A percentile compares a stretch with the other conserved stretches of the same genome.
These are phyloP conservation scores for Leccinum variicolor DNA, from an alignment of 768 basidiomycete genomes.

Conservation along the genomic window DNA sequence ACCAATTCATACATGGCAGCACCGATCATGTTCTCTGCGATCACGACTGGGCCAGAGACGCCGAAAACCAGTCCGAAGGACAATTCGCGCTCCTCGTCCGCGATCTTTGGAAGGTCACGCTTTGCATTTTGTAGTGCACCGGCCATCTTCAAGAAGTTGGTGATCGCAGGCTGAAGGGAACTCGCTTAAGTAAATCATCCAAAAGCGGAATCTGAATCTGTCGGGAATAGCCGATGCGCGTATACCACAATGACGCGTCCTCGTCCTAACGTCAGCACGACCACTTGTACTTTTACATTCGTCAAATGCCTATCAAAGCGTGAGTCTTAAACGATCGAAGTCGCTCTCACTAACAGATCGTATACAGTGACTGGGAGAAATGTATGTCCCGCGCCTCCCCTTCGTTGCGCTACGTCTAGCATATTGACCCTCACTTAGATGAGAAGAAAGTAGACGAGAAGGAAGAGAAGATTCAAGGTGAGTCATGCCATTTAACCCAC, in stretches of 20 bases:
- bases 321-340: constrained; percentile 42
- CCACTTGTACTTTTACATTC: constrained; percentile 5
- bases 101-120: constrained; percentile 81
- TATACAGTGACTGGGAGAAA: constrained; percentile 93
- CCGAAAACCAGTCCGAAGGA: constrained; percentile 87
- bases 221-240: constrained; percentile 29
- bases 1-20: constrained; percentile 98
- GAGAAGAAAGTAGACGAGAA: constrained; percentile 86
- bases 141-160: constrained; percentile 56
- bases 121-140: constrained; percentile 92
- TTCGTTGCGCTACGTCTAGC: constrained; percentile 1
- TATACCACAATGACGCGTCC: constrained; percentile 36
- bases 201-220: constrained; percentile 28
- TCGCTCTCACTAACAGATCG: constrained; percentile 7
- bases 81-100: constrained; percentile 87
- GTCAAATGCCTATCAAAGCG: constrained; percentile 91
- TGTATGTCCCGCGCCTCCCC: constrained; percentile 48
- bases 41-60: constrained; percentile 97
- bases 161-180: constrained; percentile 1
- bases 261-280: constrained; percentile 17
- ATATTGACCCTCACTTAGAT: constrained; percentile 42
- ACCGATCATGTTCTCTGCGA: constrained; percentile 92
- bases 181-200: constrained; percentile 7
- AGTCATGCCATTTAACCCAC: constrained; percentile 24
- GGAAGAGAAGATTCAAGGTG: constrained; percentile 88